Conservation (phyloP, 2,329 filamentous ascomycete genomes). For the Diaporthe vexans region DNA sequence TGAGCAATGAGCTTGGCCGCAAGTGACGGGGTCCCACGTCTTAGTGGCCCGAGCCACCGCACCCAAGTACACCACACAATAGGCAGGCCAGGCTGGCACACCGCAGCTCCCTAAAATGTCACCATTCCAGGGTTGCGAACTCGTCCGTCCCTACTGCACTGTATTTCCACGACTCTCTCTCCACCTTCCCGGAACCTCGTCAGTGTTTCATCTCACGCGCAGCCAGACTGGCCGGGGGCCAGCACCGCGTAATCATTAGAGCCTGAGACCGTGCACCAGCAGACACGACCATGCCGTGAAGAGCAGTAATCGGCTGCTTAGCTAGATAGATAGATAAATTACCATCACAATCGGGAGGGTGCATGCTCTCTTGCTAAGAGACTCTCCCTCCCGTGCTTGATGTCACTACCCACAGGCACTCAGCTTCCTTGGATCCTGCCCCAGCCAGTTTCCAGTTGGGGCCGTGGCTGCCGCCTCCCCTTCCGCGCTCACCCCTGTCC, state of each 20-base stretch:
- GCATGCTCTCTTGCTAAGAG: neutral
- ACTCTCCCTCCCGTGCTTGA: neutral
- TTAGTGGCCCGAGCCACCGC: conserved; percentile 22
- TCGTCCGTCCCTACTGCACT: neutral
- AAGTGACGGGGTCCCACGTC: conserved; percentile 14
- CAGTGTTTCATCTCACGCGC: conserved; percentile 23
- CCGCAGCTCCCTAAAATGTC: conserved; percentile 1
- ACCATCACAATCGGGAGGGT: neutral
- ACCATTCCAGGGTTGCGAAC: neutral
- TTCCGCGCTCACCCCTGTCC: conserved; percentile 36
- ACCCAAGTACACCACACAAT: neutral
- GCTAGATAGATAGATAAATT: neutral
- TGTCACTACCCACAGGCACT: neutral
- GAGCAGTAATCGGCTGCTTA: too few relatives aligned
- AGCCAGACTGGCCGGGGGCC: neutral
- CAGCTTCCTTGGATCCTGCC: neutral
- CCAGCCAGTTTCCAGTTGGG: conserved; percentile 2
- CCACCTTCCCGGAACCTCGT: conserved; percentile 16
- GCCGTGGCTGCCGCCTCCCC: conserved; percentile 27
- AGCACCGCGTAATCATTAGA: conserved; percentile 1
- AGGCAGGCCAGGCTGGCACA: neutral
- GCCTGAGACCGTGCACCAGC: neutral
- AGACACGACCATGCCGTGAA: too few relatives aligned
- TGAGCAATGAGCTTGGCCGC: conserved; percentile 21
- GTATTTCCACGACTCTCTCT: neutral